These are phyloP conservation scores for Chaetomium globosum DNA, from an alignment of 2,329 filamentous ascomycete species.

Conservation along the genomic window DNA sequence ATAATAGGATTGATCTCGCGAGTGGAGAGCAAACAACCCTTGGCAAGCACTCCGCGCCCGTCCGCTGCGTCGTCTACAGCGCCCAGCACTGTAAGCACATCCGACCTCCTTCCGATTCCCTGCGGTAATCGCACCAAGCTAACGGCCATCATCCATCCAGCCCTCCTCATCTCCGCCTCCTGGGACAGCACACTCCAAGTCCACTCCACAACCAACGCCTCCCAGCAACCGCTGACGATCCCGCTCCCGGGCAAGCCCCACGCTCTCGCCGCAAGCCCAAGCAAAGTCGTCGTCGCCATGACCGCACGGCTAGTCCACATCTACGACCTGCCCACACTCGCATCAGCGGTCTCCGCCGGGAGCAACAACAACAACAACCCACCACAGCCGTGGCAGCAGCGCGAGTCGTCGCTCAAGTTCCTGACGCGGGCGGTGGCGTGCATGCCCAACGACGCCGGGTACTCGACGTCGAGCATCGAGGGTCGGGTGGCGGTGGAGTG, in stretches of 20 bases:
- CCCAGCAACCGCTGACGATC: slow-evolving; percentile 62
- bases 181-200: slow-evolving; percentile 93
- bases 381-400: slow-evolving; percentile 80
- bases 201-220: slow-evolving; percentile 64
- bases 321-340: slow-evolving; percentile 78
- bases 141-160: slow-evolving; percentile 41
- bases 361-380: slow-evolving; percentile 43
- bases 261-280: slow-evolving; percentile 73
- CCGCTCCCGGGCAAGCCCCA: slow-evolving; percentile 84
- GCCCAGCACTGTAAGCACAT: slow-evolving; percentile 62
- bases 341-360: slow-evolving; percentile 53
- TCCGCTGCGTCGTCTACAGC: slow-evolving; percentile 83
- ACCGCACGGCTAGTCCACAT: slow-evolving; percentile 90
- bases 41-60: slow-evolving; percentile 76
- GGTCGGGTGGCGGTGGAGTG: slow-evolving; percentile 95
- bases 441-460: slow-evolving; percentile 95
- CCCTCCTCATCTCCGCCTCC: slow-evolving; percentile 81
- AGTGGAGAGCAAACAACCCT: slow-evolving; percentile 73
- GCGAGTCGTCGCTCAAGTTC: slow-evolving; percentile 93
- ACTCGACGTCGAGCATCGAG: slow-evolving; percentile 90
- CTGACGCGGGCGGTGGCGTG: slow-evolving; percentile 91
- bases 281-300: slow-evolving; percentile 94
- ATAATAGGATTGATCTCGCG: slow-evolving; percentile 64
- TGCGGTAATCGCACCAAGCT: not conserved
- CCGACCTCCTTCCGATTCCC: not conserved